phyloP scores from a whole-genome alignment of 768 basidiomycete genomes.

The Mycena alexandri region DNA sequence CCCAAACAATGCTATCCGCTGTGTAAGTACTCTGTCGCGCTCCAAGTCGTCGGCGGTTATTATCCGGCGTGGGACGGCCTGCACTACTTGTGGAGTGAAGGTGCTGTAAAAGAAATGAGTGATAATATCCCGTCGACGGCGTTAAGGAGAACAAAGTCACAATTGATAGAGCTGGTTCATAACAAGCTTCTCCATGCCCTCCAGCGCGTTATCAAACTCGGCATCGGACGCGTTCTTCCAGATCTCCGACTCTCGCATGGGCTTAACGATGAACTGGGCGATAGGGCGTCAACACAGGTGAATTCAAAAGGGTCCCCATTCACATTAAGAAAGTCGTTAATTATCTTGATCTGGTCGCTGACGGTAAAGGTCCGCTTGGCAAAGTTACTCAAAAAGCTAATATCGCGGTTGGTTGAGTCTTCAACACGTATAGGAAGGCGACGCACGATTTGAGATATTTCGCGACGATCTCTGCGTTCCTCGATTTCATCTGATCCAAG shows the following conservation, averaged over 20 bases:
- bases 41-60: slow-evolving; percentile 97
- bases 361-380: slow-evolving; percentile 92
- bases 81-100: slow-evolving; percentile 87
- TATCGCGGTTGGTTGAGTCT: slow-evolving; percentile 12
- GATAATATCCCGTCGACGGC: neutral
- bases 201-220: slow-evolving; percentile 97
- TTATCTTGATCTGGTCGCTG: slow-evolving; percentile 93
- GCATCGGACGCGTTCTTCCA: slow-evolving; percentile 84
- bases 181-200: slow-evolving; percentile 99
- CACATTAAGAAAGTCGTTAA: slow-evolving; percentile 93
- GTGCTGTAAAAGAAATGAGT: slow-evolving; percentile 65
- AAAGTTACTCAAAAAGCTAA: slow-evolving; percentile 93
- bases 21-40: slow-evolving; percentile 89
- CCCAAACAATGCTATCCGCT: slow-evolving; percentile 90
- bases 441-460: slow-evolving; percentile 96
- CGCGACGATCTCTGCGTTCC: slow-evolving; percentile 90
- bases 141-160: slow-evolving; percentile 61
- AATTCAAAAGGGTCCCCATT: slow-evolving; percentile 41
- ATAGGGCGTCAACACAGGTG: slow-evolving; percentile 25
- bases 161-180: slow-evolving; percentile 98
- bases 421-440: neutral
- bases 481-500: slow-evolving; percentile 92
- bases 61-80: slow-evolving; percentile 74
- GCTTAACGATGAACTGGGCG: slow-evolving; percentile 84
- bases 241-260: slow-evolving; percentile 87